A percentile compares a stretch with the other conserved stretches of the same genome.
phyloP scores from a whole-genome alignment of 2,329 filamentous ascomycete genomes.

The Tricladium varicosporioides region DNA sequence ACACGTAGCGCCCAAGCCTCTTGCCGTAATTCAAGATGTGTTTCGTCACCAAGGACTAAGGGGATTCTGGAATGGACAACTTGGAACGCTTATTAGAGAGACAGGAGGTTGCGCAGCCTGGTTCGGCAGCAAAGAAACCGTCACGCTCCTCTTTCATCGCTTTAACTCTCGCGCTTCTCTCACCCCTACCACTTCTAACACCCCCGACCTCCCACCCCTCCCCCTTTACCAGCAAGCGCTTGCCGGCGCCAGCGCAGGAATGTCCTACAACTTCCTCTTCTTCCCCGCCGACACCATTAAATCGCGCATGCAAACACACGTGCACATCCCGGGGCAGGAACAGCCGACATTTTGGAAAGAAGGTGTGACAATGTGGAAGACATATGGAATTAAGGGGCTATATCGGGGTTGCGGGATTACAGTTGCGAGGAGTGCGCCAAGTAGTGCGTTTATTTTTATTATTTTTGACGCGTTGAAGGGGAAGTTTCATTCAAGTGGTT shows the following conservation, averaged over 20 bases:
- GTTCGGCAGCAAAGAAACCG: conserved; percentile 89
- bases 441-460: conserved; percentile 97
- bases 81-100: conserved; percentile 91
- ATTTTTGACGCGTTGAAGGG: conserved; percentile 85
- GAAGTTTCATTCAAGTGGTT: conserved; percentile 51
- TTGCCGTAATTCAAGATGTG: conserved; percentile 73
- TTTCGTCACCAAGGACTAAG: conserved; percentile 77
- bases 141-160: conserved; percentile 47
- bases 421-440: conserved; percentile 80
- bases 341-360: conserved; percentile 69
- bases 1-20: conserved; percentile 56
- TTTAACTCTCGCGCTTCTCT: conserved; percentile 43
- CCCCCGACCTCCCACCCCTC: conserved; percentile 45
- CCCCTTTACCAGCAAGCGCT: conserved; percentile 84
- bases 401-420: conserved; percentile 97
- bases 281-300: conserved; percentile 98
- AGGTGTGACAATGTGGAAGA: conserved; percentile 70
- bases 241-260: conserved; percentile 83
- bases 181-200: conserved; percentile 20
- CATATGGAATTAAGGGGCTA: conserved; percentile 78
- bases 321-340: conserved; percentile 48
- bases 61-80: conserved; percentile 94
- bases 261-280: conserved; percentile 95
- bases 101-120: conserved; percentile 91
- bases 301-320: conserved; percentile 90